A percentile compares a stretch with the other conserved stretches of the same genome.
phyloP scores from a whole-genome alignment of 2,329 filamentous ascomycete species.

The Penicillium nordicum region DNA sequence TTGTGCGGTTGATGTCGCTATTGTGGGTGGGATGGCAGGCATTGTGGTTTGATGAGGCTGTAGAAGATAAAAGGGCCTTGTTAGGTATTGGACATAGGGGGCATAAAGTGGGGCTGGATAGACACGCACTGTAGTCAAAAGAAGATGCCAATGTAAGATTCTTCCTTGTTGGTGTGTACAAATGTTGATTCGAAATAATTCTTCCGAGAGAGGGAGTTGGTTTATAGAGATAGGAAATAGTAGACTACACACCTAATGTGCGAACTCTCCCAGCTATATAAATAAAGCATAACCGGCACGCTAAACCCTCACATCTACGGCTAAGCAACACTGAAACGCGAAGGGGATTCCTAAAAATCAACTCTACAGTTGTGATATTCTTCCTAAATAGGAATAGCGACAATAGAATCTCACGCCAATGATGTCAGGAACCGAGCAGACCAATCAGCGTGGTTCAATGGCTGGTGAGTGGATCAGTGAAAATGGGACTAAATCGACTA shows the following conservation, averaged over 20 bases:
- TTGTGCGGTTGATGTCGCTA: background rate
- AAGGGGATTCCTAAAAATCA: constrained; percentile 7
- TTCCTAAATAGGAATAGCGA: constrained; percentile 17
- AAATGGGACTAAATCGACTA: background rate
- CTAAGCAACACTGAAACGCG: constrained; percentile 16
- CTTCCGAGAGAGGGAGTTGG: background rate
- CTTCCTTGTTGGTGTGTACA: background rate
- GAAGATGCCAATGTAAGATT: background rate
- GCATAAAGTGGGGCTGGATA: background rate
- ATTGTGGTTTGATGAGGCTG: background rate
- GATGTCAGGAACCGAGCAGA: constrained; percentile 24
- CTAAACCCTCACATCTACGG: constrained; percentile 4
- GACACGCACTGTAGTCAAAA: background rate
- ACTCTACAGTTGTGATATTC: constrained; percentile 10
- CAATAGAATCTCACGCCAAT: background rate
- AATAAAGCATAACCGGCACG: background rate
- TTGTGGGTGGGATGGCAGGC: constrained; percentile 1
- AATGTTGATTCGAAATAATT: background rate
- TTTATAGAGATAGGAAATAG: background rate
- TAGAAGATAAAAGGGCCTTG: background rate
- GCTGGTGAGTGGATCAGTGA: background rate
- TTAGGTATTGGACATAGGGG: background rate
- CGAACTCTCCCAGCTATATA: background rate
- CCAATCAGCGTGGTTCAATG: constrained; percentile 8
- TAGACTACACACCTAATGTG: background rate